These are phyloP conservation scores for Zymoseptoria brevis DNA, from an alignment of 2,329 filamentous ascomycete species.

Conservation along the genomic window DNA sequence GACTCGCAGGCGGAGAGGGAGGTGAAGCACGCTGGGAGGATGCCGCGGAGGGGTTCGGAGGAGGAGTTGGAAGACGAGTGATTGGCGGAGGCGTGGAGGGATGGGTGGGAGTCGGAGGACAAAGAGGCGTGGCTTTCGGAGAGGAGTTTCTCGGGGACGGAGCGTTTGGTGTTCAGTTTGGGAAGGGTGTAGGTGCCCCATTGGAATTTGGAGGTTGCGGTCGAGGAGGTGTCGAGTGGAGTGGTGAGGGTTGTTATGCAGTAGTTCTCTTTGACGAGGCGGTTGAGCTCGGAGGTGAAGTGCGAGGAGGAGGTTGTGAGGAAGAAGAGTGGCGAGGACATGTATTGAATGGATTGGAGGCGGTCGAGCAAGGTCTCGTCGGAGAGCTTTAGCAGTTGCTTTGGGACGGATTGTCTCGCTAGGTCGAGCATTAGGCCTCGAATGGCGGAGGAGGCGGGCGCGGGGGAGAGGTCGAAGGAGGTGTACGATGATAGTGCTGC, in stretches of 20 bases:
- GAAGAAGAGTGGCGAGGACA: slow-evolving; percentile 11
- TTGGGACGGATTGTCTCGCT: slow-evolving; percentile 19
- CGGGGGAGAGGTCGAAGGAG: slow-evolving; percentile 22
- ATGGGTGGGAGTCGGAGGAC: slow-evolving; percentile 23
- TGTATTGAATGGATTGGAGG: slow-evolving; percentile 2
- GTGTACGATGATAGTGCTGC: slow-evolving; percentile 11
- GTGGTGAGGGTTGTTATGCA: slow-evolving; percentile 20
- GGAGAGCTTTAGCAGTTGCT: slow-evolving; percentile 1
- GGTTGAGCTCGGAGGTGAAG: slow-evolving; percentile 12
- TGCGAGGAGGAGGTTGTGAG: slow-evolving; percentile 3
- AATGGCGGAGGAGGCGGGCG: slow-evolving; percentile 17
- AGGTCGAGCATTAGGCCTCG: slow-evolving; percentile 26
- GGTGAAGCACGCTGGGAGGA: slow-evolving; percentile 67
- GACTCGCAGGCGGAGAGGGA: slow-evolving; percentile 60
- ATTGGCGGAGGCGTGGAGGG: slow-evolving; percentile 24
- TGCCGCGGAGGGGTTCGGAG: slow-evolving; percentile 36
- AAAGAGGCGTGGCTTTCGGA: slow-evolving; percentile 8
- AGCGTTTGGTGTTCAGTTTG: slow-evolving; percentile 17
- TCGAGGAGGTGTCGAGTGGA: slow-evolving; percentile 8
- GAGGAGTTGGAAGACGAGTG: slow-evolving; percentile 27
- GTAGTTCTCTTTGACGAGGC: slow-evolving; percentile 8
- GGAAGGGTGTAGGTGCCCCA: slow-evolving; percentile 28
- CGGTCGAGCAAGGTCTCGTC: slow-evolving; percentile 9
- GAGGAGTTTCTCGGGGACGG: slow-evolving; percentile 16
- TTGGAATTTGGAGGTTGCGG: slow-evolving; percentile 13